phyloP scores from a whole-genome alignment of 345 rosid genomes.

The Aurinia saxatilis region DNA sequence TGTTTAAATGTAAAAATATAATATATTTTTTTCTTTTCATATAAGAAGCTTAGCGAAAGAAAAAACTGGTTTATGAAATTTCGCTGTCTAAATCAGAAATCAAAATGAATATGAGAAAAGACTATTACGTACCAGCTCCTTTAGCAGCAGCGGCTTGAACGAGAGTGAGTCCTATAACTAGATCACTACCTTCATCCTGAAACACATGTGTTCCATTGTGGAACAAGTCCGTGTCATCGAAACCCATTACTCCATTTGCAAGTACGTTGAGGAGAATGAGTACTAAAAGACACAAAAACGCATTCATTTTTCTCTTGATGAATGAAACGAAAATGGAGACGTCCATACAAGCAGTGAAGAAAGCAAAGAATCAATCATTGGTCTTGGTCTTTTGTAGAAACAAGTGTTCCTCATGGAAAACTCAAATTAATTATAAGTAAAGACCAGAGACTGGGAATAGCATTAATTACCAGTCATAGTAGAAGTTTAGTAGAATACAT shows the following conservation, averaged over 20 bases:
- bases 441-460: not conserved
- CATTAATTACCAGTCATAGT: not conserved
- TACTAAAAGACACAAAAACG: conserved; percentile 3
- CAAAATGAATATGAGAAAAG: not conserved
- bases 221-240: not conserved
- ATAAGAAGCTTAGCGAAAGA: not conserved
- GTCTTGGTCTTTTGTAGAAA: not conserved
- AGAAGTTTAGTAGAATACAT: not conserved
- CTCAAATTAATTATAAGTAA: not conserved
- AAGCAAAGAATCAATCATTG: not conserved
- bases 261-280: conserved; percentile 9
- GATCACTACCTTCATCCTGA: not conserved
- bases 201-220: not conserved
- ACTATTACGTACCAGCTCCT: conserved; percentile 68
- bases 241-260: too few species aligned
- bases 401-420: not conserved
- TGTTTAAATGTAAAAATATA: too few species aligned
- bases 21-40: too few species aligned
- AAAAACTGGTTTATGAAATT: not conserved
- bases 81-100: not conserved
- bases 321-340: not conserved
- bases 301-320: conserved; percentile 1
- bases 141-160: conserved; percentile 51
- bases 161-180: conserved; percentile 63
- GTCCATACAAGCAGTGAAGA: not conserved